phyloP scores from a whole-genome alignment of 176 grass and related monocot species.

The Carex myosuroides region DNA sequence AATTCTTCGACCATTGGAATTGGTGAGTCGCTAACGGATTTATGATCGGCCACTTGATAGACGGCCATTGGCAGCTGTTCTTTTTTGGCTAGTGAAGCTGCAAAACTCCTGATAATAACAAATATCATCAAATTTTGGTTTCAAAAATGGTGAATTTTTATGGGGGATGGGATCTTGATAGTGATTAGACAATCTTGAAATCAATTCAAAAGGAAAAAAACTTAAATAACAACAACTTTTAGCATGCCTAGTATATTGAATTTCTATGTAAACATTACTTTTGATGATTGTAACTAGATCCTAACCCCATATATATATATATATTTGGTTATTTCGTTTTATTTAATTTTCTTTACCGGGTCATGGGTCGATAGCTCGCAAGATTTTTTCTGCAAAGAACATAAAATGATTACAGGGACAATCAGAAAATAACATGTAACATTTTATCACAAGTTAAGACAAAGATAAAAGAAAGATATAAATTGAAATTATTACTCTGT shows the following conservation, averaged over 20 bases:
- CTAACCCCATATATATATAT: not conserved
- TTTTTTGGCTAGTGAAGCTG: conserved; percentile 41
- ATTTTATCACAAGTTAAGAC: conserved; percentile 21
- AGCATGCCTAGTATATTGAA: not conserved
- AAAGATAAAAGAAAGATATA: conserved; percentile 13
- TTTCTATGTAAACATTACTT: not conserved
- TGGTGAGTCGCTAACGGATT: not conserved
- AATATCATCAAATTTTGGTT: not conserved
- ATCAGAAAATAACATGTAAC: not conserved
- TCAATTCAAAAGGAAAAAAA: not conserved
- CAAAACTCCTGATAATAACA: conserved; percentile 42
- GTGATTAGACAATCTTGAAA: not conserved
- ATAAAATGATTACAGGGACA: not conserved
- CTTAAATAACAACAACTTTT: not conserved
- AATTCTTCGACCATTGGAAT: conserved; percentile 20
- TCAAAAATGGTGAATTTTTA: not conserved
- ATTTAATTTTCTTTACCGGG: conserved; percentile 40
- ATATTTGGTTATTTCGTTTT: not conserved
- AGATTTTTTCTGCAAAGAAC: conserved; percentile 17
- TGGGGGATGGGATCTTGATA: not conserved
- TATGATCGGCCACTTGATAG: conserved; percentile 1
- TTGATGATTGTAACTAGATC: not conserved
- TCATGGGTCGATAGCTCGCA: conserved; percentile 34
- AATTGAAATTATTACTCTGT: conserved; percentile 43
- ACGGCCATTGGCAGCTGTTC: not conserved